These are phyloP conservation scores for Saitozyma sp. DNA, from an alignment of 768 basidiomycete species.

Conservation along the genomic window DNA sequence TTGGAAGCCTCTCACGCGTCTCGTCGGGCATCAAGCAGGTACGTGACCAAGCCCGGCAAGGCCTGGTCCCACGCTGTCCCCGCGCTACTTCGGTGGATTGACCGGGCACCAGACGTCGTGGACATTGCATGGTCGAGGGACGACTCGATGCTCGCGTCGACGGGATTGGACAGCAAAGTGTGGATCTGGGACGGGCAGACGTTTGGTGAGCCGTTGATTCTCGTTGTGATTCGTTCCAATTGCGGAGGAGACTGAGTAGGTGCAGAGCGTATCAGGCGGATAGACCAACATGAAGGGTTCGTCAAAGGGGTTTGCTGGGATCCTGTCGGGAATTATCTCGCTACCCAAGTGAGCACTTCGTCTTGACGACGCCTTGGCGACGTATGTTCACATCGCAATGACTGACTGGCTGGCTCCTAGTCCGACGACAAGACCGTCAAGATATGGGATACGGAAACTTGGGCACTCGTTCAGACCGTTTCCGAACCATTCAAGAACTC, in stretches of 20 bases:
- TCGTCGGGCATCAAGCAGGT: conserved; percentile 96
- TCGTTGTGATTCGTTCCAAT: not conserved
- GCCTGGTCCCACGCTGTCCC: not conserved
- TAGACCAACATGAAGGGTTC: conserved; percentile 89
- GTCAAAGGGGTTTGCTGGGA: conserved; percentile 99
- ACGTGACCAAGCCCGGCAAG: conserved; percentile 32
- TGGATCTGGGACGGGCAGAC: conserved; percentile 93
- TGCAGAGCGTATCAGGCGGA: conserved; percentile 74
- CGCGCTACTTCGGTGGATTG: no score
- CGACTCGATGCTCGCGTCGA: conserved; percentile 88
- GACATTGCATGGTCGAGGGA: conserved; percentile 94
- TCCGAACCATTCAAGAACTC: conserved; percentile 89
- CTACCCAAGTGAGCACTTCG: conserved; percentile 61
- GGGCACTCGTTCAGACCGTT: conserved; percentile 80
- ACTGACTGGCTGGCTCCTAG: conserved; percentile 53
- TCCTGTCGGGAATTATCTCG: conserved; percentile 94
- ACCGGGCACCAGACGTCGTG: conserved; percentile 69
- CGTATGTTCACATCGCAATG: not conserved
- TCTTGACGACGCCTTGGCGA: not conserved
- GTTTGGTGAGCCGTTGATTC: conserved; percentile 62
- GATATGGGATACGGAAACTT: conserved; percentile 93
- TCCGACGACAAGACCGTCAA: conserved; percentile 96
- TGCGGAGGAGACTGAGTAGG: not conserved
- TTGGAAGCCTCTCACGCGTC: conserved; percentile 89
- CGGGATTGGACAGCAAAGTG: conserved; percentile 86